Evolutionary conservation across 768 basidiomycete species (phyloP).

Genomic region (Mrakia hoshinonis): DNA sequence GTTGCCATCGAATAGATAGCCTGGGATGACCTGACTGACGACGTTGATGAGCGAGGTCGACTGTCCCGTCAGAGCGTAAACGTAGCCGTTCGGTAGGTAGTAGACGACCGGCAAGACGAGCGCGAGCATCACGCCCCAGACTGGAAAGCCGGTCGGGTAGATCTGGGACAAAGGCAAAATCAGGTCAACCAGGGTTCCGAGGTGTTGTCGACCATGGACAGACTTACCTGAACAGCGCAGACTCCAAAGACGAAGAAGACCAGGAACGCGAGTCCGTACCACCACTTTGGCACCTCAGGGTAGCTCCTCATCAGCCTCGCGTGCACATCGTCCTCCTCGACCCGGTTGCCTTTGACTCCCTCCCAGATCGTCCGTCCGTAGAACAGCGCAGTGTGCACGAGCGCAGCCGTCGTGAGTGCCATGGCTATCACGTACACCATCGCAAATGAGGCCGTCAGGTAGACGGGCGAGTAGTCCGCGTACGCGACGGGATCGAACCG

Average conservation of each 20-base stretch:
- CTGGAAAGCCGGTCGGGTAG: slow-evolving; percentile 74
- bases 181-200: not conserved
- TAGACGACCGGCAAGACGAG: slow-evolving; percentile 66
- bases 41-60: slow-evolving; percentile 58
- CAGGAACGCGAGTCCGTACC: no score
- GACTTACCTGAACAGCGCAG: no score
- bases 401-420: slow-evolving; percentile 68
- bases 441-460: slow-evolving; percentile 78
- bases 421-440: slow-evolving; percentile 85
- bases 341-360: slow-evolving; percentile 56
- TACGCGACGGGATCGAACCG: slow-evolving; percentile 68
- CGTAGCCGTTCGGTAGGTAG: slow-evolving; percentile 79
- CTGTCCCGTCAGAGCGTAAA: slow-evolving; percentile 85
- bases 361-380: slow-evolving; percentile 52
- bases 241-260: no score
- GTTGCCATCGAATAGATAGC: slow-evolving; percentile 71
- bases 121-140: slow-evolving; percentile 71
- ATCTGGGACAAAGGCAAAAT: slow-evolving; percentile 45
- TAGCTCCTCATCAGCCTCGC: slow-evolving; percentile 89
- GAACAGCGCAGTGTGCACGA: slow-evolving; percentile 82
- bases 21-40: slow-evolving; percentile 82
- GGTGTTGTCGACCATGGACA: no score
- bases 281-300: slow-evolving; percentile 52
- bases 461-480: slow-evolving; percentile 74
- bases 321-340: slow-evolving; percentile 88